Percentiles rank a stretch among this genome's conserved stretches.
These are phyloP conservation scores for Naganishia kalamii DNA, from an alignment of 768 basidiomycete genomes.

Conservation along the genomic window DNA sequence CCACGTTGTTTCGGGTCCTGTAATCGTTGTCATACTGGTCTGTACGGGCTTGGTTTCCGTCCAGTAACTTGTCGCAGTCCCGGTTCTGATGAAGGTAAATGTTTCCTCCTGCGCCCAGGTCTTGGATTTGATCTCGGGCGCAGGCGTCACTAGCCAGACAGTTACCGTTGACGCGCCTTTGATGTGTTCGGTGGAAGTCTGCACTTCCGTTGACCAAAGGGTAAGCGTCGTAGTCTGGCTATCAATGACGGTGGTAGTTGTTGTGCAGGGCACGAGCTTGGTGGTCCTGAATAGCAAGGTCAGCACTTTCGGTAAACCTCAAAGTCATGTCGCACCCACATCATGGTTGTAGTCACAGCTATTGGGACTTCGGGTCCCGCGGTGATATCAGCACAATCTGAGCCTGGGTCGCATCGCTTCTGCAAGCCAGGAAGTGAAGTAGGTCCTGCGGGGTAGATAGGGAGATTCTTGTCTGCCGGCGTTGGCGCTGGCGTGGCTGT, in stretches of 20 bases:
- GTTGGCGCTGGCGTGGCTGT: not conserved
- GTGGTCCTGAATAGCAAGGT: not conserved
- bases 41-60: slow-evolving; percentile 11
- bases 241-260: slow-evolving; percentile 20
- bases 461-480: not conserved
- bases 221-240: slow-evolving; percentile 15
- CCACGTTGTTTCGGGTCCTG: slow-evolving; percentile 10
- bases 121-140: slow-evolving; percentile 5
- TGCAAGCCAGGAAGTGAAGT: not conserved
- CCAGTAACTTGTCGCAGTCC: slow-evolving; percentile 10
- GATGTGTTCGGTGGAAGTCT: slow-evolving; percentile 12
- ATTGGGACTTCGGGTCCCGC: slow-evolving; percentile 20
- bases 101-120: slow-evolving; percentile 4
- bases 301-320: too few species aligned
- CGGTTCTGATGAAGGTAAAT: slow-evolving; percentile 11
- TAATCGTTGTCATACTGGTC: not conserved
- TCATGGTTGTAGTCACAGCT: slow-evolving; percentile 21
- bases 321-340: not conserved
- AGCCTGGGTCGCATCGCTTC: slow-evolving; percentile 2
- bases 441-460: not conserved
- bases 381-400: slow-evolving; percentile 13
- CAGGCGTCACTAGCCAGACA: slow-evolving; percentile 19
- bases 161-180: slow-evolving; percentile 11
- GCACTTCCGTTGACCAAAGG: slow-evolving; percentile 10
- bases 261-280: slow-evolving; percentile 17